Conservation (phyloP, 495 filamentous ascomycete species). For the Talaromyces liani region DNA sequence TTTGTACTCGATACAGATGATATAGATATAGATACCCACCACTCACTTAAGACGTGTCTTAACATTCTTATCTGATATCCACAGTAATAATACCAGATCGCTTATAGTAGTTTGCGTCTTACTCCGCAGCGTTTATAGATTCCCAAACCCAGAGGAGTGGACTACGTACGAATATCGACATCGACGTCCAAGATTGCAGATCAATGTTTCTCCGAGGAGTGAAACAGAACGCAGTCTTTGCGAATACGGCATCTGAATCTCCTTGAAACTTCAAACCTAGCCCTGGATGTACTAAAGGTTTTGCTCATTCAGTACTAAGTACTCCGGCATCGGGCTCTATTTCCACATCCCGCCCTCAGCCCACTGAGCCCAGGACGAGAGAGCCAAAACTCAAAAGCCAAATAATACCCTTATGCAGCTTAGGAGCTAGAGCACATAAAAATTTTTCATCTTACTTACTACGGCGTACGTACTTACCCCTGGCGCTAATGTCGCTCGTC, state of each 20-base stretch:
- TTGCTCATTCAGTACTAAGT: background rate
- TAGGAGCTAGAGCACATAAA: no score
- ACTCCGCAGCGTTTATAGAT: background rate
- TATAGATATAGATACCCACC: background rate
- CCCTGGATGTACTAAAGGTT: no score
- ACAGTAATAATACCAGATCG: background rate
- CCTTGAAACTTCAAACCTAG: background rate
- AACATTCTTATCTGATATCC: background rate
- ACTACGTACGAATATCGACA: no score
- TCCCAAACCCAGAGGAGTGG: background rate
- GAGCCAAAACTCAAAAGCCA: background rate
- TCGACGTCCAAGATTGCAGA: background rate
- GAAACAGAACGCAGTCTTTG: background rate
- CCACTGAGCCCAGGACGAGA: background rate
- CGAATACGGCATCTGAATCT: background rate
- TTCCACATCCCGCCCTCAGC: no score
- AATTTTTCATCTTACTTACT: no score
- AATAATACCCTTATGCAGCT: background rate
- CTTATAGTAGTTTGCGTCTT: background rate
- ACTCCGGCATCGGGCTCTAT: background rate
- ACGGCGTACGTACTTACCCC: background rate
- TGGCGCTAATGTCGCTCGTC: background rate
- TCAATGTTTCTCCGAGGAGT: background rate
- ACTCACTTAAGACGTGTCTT: background rate
- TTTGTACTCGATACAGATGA: background rate